Conservation (phyloP, 2,329 filamentous ascomycete genomes). For the Stromatinia cepivora region DNA sequence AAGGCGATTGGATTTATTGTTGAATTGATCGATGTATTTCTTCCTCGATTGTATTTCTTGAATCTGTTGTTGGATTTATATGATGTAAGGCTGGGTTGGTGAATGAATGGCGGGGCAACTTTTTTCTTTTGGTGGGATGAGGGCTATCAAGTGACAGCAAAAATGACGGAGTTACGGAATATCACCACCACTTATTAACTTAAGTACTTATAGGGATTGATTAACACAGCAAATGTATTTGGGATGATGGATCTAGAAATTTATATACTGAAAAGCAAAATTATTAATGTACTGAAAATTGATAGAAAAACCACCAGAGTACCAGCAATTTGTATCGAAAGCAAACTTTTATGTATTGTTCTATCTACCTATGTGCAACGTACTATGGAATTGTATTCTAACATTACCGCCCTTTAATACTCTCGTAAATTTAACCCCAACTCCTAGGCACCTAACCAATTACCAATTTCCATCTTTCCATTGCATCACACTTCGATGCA, state of each 20-base stretch:
- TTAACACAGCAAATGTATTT: too few species aligned
- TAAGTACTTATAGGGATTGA: too few species aligned
- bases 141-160: conserved; percentile 5
- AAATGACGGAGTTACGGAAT: neutral
- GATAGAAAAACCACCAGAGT: too few species aligned
- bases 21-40: neutral
- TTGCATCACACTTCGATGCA: too few species aligned
- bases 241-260: too few species aligned
- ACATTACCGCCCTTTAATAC: neutral
- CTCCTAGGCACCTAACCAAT: neutral
- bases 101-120: conserved; percentile 13
- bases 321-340: neutral
- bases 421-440: neutral
- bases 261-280: too few species aligned
- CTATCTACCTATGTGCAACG: neutral
- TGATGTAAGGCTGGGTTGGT: conserved; percentile 12
- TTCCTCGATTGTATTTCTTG: neutral
- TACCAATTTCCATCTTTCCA: too few species aligned
- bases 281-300: too few species aligned
- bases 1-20: neutral
- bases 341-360: neutral
- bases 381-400: neutral
- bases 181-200: too few species aligned
- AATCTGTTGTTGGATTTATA: neutral
- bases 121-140: conserved; percentile 5